phyloP scores from a whole-genome alignment of 75 land plant genomes.

The Cunninghamia lanceolata region DNA sequence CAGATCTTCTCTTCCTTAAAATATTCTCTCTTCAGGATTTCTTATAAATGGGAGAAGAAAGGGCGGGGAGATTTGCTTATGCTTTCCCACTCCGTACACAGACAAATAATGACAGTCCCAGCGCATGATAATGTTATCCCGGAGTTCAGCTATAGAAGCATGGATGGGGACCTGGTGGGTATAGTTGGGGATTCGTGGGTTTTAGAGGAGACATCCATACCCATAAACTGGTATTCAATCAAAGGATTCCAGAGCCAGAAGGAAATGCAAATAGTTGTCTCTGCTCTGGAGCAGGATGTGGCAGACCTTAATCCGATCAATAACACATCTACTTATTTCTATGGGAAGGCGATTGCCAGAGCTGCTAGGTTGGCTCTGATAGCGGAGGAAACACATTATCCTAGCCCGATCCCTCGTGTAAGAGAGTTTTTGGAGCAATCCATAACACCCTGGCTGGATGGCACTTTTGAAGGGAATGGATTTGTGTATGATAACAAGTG shows the following conservation, averaged over 20 bases:
- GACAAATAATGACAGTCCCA: slow-evolving; percentile 13
- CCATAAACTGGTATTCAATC: slow-evolving; percentile 21
- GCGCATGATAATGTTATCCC: neutral
- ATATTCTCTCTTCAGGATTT: neutral
- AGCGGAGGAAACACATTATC: slow-evolving; percentile 17
- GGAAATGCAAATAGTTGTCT: neutral
- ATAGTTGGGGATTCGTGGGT: slow-evolving; percentile 30
- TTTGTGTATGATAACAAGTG: slow-evolving; percentile 22
- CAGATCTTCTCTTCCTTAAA: no score
- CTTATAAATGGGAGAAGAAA: slow-evolving; percentile 19
- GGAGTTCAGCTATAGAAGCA: slow-evolving; percentile 12
- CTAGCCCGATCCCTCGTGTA: neutral
- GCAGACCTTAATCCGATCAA: slow-evolving; percentile 2
- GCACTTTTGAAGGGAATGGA: slow-evolving; percentile 18
- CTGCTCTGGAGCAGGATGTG: slow-evolving; percentile 23
- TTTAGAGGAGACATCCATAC: slow-evolving; percentile 7
- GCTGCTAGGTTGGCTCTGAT: slow-evolving; percentile 29
- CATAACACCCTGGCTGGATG: slow-evolving; percentile 33
- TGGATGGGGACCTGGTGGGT: slow-evolving; percentile 30
- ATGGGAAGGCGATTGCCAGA: slow-evolving; percentile 28
- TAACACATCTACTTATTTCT: slow-evolving; percentile 23
- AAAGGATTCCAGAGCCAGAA: slow-evolving; percentile 2
- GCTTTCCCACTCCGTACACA: slow-evolving; percentile 20
- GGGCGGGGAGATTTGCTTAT: slow-evolving; percentile 25
- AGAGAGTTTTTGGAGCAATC: slow-evolving; percentile 10